phyloP scores from a whole-genome alignment of 2,329 filamentous ascomycete species.

The Epichloe amarillans region DNA sequence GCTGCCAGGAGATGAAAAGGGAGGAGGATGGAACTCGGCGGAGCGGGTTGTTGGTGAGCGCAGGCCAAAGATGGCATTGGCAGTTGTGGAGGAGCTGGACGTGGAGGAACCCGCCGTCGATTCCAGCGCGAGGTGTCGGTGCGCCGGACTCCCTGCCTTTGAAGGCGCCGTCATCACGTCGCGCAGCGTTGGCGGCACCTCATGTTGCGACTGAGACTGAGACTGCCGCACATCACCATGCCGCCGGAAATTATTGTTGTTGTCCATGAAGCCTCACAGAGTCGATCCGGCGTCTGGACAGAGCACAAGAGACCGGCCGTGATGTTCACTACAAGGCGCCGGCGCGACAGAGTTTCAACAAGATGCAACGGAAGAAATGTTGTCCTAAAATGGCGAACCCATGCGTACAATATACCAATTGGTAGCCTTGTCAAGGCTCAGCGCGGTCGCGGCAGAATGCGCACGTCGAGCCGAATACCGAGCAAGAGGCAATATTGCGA shows the following conservation, averaged over 20 bases:
- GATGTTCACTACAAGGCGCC: not conserved
- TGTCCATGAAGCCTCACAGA: slow-evolving; percentile 23
- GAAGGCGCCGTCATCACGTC: slow-evolving; percentile 30
- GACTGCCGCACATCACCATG: slow-evolving; percentile 23
- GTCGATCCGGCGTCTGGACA: not conserved
- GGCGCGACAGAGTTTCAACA: not conserved
- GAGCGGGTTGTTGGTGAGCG: slow-evolving; percentile 32
- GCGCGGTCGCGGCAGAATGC: not conserved
- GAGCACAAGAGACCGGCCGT: not conserved
- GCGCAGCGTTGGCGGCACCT: slow-evolving; percentile 25
- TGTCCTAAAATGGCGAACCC: not conserved
- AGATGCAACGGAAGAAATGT: not conserved
- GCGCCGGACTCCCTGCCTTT: slow-evolving; percentile 3
- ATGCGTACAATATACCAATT: not conserved
- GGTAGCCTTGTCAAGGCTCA: not conserved
- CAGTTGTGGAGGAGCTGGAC: slow-evolving; percentile 1
- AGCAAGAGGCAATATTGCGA: not conserved
- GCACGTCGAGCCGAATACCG: not conserved
- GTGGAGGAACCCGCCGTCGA: not conserved
- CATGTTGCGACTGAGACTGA: not conserved
- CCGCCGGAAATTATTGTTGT: slow-evolving; percentile 28
- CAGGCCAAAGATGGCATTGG: slow-evolving; percentile 27
- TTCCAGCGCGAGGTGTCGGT: slow-evolving; percentile 1
- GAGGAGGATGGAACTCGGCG: slow-evolving; percentile 24
- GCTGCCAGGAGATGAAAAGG: slow-evolving; percentile 18